Evolutionary conservation across 257 asterid genomes (phyloP).

Genomic region (Haberlea rhodopensis): DNA sequence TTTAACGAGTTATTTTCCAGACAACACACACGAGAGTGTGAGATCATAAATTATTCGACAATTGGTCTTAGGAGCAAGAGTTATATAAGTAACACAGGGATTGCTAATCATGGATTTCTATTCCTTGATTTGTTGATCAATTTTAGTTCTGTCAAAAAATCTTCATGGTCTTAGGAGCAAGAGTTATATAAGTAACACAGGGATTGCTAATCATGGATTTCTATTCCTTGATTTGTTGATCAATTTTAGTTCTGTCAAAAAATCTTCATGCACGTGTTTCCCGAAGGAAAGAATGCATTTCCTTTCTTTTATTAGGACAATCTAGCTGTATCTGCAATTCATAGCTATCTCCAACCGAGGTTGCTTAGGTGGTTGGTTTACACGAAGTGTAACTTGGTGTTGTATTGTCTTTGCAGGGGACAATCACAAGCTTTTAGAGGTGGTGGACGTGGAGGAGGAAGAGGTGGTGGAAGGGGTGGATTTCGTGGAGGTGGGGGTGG

Average conservation of each 20-base stretch:
- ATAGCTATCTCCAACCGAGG: background rate
- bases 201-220: background rate
- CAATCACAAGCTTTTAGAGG: constrained; percentile 44
- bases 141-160: background rate
- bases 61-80: background rate
- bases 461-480: constrained; percentile 45
- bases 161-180: background rate
- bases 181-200: background rate
- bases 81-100: background rate
- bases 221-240: background rate
- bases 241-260: background rate
- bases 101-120: background rate
- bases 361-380: no score
- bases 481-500: no score
- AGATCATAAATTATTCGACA: background rate
- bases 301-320: background rate
- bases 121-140: background rate
- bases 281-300: background rate
- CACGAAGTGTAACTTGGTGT: background rate
- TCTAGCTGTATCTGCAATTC: background rate
- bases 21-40: background rate
- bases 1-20: background rate
- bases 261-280: no score
- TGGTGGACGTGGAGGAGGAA: constrained; percentile 59
- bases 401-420: constrained; percentile 44